phyloP scores from a whole-genome alignment of 345 rosid genomes.

The Citrus maxima region DNA sequence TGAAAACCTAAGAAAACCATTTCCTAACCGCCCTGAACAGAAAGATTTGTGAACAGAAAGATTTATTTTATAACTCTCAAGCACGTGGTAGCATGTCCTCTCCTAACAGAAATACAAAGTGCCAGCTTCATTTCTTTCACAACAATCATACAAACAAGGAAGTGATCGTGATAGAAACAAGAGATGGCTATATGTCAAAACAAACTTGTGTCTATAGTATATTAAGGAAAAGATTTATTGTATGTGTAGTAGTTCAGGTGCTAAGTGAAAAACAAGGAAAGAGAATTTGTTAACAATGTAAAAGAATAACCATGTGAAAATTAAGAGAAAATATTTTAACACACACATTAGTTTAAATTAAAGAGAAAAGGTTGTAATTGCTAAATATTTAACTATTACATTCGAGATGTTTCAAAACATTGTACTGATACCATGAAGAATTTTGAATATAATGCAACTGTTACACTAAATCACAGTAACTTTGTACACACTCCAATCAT shows the following conservation, averaged over 20 bases:
- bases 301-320: neutral
- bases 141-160: neutral
- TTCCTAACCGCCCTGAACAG: neutral
- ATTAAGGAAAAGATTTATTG: too few species aligned
- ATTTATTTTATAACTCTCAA: neutral
- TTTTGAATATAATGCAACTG: neutral
- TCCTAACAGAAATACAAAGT: neutral
- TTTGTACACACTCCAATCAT: neutral
- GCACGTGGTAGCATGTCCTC: neutral
- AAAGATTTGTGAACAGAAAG: neutral
- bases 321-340: neutral
- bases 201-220: neutral
- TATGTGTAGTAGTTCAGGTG: neutral
- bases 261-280: neutral
- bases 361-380: neutral
- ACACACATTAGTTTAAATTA: neutral
- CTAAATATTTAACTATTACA: neutral
- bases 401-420: neutral
- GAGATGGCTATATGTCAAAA: neutral
- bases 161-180: neutral
- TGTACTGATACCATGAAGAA: neutral
- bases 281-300: neutral
- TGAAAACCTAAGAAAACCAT: neutral
- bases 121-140: neutral
- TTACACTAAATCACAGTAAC: neutral